Evolutionary conservation across 2,329 filamentous ascomycete species (phyloP), one percentile per base, ranked within the genome.

Genomic region (Epichloe sibirici): DNA sequence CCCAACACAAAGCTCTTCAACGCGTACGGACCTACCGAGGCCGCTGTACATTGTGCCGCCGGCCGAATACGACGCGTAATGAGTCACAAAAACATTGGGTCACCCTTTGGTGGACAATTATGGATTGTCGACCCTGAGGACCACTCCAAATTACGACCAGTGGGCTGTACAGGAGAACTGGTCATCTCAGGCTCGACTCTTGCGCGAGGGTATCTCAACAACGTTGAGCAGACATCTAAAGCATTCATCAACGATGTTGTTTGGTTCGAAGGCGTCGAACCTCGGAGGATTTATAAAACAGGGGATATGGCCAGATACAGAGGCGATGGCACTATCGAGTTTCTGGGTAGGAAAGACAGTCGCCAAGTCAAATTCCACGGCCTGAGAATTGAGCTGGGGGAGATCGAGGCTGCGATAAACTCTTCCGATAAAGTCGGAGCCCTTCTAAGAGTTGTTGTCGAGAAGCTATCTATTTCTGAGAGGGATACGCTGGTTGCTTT

Each of bases 271-370:
- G n/a, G 40, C 11, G 40, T 17, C 40, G 21, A 7, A 11, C 43
- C 43, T 28, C 23, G 21, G 4, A 28, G 23, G 3, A 25, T 45
- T 9, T 45, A 45, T 31, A 45, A 28, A 9, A 45, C 43, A 13
- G 43, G 43, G 9, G 43, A 45, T 28, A 5, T 45, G 9, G 43
- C 21, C 21, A 25, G 15, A n/a, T 45, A 45, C 12, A 28, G 15
- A 28, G 25, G 23, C 5, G 23, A 45, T 31, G 43, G 12, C 72
- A 78, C 57, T 56, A 48, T n/a, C 54, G 61, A 35, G 52, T 56
- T 6, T 53, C 49, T 25, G 55, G 57, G 3, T 25, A 53, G 3
- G 51, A 49, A 25, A 59, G 60, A n/a, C 43, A 59, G 37, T 15
- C 9, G 28, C 48, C 59, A 3, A 66, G 63, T 49, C 50, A 55